Evolutionary conservation across 2,329 filamentous ascomycete species (phyloP), one percentile per base, ranked within the genome.

Genomic region (Thermoascus crustaceus): DNA sequence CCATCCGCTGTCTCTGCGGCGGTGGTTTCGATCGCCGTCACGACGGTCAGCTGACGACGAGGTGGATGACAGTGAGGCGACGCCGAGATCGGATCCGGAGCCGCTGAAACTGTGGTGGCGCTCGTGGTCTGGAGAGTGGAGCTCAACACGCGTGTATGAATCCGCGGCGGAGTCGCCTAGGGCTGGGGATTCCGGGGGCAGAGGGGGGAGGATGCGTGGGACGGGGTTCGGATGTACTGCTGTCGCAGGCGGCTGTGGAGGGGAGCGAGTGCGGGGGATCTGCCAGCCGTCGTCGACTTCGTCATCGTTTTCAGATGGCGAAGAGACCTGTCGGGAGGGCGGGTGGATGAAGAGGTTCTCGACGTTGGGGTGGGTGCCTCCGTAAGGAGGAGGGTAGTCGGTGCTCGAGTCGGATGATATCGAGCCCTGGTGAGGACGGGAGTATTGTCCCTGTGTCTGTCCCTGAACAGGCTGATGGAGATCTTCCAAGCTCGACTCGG

Each of bases 211-310:
- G 19, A 24, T 34, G 18, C 22, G 53, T 2, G 56, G 55, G 1
- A 61, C 47, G 2, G 55, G 56, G 29, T 57, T 57, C 17, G 53
- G 43, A 29, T 44, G 42, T n/a, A 46, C 44, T 19, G 54, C 52
- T 16, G 39, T 34, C 17, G 32, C 46, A 45, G 27, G 38, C 6
- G 45, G 46, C 4, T 46, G 44, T 1, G 43, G 47, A 9, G 47
- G 44, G 17, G 30, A 4, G 10, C 27, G 14, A 9, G 41, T 16
- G n/a, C 31, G 23, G 4, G 37, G 39, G 4, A 37, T 17, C 7
- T 46, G 39, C 43, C 43, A 44, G 13, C 41, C 32, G 4, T 42
- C 38, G 9, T 47, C 40, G 9, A 41, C 44, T 9, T 44, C 38
- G 7, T 40, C 25, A 7, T 44, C 38, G 7, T 40, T 24, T 11